These are phyloP conservation scores for Aspergillus indologenus DNA, from an alignment of 495 filamentous ascomycete species.

Conservation along the genomic window DNA sequence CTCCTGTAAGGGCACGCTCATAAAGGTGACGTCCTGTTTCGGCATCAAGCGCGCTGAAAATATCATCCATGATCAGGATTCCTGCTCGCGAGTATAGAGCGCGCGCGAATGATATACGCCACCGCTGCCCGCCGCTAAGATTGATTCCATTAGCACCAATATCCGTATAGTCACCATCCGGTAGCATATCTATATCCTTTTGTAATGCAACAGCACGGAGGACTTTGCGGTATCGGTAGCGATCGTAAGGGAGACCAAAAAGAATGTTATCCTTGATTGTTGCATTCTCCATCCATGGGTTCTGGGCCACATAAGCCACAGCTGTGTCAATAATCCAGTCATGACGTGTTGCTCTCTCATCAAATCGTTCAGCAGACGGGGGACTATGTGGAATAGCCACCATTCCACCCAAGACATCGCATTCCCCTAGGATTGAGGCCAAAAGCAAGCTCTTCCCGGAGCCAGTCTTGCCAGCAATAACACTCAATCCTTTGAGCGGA, in stretches of 20 bases:
- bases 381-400: conserved; percentile 44
- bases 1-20: conserved; percentile 66
- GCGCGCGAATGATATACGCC: conserved; percentile 71
- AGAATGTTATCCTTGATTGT: conserved; percentile 71
- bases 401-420: conserved; percentile 42
- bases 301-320: conserved; percentile 73
- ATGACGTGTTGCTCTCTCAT: conserved; percentile 55
- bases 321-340: conserved; percentile 70
- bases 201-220: conserved; percentile 62
- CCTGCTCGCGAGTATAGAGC: conserved; percentile 78
- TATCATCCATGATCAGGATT: conserved; percentile 73
- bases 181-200: conserved; percentile 69
- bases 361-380: conserved; percentile 35
- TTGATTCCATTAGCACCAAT: conserved; percentile 80
- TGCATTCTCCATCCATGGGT: conserved; percentile 79
- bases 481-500: conserved; percentile 60
- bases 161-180: conserved; percentile 70
- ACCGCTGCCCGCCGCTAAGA: conserved; percentile 73
- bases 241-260: conserved; percentile 64
- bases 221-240: conserved; percentile 61
- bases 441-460: conserved; percentile 61
- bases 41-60: conserved; percentile 63
- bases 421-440: conserved; percentile 59
- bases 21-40: conserved; percentile 75
- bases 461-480: conserved; percentile 52